Evolutionary conservation across 257 asterid species (phyloP), one percentile per base, ranked within the genome.

Genomic region (Lavandula angustifolia): DNA sequence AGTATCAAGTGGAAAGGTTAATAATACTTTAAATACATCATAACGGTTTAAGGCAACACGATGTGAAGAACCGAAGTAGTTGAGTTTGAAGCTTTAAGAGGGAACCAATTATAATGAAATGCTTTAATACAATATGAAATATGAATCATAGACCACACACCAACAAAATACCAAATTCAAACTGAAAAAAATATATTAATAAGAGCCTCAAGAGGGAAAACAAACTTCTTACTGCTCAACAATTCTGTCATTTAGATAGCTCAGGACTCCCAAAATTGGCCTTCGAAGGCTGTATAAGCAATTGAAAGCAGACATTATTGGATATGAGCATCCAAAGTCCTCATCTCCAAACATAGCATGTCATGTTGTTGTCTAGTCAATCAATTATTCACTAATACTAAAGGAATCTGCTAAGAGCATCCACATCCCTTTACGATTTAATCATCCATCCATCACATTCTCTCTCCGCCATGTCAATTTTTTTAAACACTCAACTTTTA

Each of bases 161-260:
- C 68, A 70, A 50, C n/a, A 18, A 49, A 54, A 3, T 41, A 48
- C n/a, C 34, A 22, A 22, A 22, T 22, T 22, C 27, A 22, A 22
- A 22, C 27, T 0, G 27, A 22, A 22, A 0, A 22, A 22, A 22
- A 22, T n/a, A n/a, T n/a, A 22, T 22, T 22, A 22, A 22, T 1
- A 22, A 22, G 27, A 22, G 27, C 27, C 27, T 22, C 27, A 22
- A 4, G 47, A 7, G 65, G 35, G 65, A 33, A 43, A 12, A 7
- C 16, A 54, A 73, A 50, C 9, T 37, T 42, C 60, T 73, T 72
- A 89, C 51, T 77, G 75, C 78, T 76, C 86, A 27, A 76, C 78
- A 64, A 88, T 84, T 76, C 79, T 85, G 37, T 89, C 98, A 87
- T 87, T 89, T 46, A 92, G 70, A 76, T 92, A 92, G 6, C 47